phyloP scores from a whole-genome alignment of 805 yeast species.

The Starmerella bacillaris region DNA sequence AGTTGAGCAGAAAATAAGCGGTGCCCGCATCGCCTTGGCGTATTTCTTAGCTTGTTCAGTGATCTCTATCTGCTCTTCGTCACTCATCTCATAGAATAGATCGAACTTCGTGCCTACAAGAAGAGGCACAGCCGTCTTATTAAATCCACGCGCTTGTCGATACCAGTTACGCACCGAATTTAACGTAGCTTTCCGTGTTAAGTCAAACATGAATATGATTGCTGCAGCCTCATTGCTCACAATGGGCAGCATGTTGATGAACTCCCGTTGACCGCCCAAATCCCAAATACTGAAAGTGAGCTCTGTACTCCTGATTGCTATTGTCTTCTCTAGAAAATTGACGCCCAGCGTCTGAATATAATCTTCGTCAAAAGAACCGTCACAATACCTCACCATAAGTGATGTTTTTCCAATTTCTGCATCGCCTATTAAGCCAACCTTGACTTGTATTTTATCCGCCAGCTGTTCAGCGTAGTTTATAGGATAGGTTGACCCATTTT shows the following conservation, averaged over 20 bases:
- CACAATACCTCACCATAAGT: conserved; percentile 92
- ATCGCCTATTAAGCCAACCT: conserved; percentile 87
- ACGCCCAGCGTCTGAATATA: conserved; percentile 91
- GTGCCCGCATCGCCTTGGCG: conserved; percentile 77
- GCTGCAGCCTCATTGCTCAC: conserved; percentile 89
- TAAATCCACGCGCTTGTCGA: conserved; percentile 73
- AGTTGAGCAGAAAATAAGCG: conserved; percentile 74
- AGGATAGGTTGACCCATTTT: conserved; percentile 5
- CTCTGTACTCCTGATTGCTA: conserved; percentile 67
- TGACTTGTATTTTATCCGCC: conserved; percentile 28
- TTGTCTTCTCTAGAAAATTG: conserved; percentile 80
- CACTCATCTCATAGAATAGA: conserved; percentile 57
- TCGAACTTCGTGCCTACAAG: conserved; percentile 90
- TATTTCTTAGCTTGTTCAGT: conserved; percentile 68
- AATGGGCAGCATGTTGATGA: conserved; percentile 84
- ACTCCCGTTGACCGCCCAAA: conserved; percentile 87
- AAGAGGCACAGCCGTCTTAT: conserved; percentile 77
- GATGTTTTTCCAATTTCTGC: conserved; percentile 94
- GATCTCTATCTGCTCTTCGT: conserved; percentile 65
- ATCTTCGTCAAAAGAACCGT: conserved; percentile 76
- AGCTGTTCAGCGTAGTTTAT: conserved; percentile 15
- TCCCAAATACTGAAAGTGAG: conserved; percentile 90
- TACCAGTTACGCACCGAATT: conserved; percentile 91
- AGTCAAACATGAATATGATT: conserved; percentile 72
- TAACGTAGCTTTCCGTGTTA: conserved; percentile 69